Percentiles rank a stretch among this genome's conserved stretches.
phyloP scores from a whole-genome alignment of 768 basidiomycete genomes.

The Rhizopogon vinicolor region DNA sequence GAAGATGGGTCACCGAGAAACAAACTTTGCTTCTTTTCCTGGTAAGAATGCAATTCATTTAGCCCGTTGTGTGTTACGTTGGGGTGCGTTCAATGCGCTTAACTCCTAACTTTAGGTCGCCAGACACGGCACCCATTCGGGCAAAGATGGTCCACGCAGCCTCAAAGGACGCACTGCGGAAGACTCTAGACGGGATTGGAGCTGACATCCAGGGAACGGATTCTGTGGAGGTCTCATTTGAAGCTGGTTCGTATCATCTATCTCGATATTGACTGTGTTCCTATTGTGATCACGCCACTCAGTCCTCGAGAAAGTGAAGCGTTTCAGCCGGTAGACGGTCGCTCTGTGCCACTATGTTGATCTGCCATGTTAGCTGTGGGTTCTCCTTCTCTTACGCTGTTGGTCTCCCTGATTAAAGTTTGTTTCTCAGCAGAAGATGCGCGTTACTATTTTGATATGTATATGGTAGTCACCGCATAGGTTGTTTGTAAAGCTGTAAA shows the following conservation, averaged over 20 bases:
- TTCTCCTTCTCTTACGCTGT: background rate
- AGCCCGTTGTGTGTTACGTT: background rate
- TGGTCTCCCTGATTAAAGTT: background rate
- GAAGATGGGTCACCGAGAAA: constrained; percentile 69
- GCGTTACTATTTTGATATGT: background rate
- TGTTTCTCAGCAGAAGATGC: background rate
- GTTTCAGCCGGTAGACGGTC: background rate
- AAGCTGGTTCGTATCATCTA: constrained; percentile 48
- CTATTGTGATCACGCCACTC: background rate
- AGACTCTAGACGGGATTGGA: constrained; percentile 68
- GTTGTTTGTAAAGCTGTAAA: background rate
- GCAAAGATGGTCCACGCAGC: constrained; percentile 92
- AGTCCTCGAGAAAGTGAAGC: background rate
- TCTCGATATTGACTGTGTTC: background rate
- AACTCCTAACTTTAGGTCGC: constrained; percentile 54
- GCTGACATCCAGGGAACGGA: constrained; percentile 88
- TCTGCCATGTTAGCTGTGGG: background rate
- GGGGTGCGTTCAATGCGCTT: background rate
- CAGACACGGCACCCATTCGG: constrained; percentile 81
- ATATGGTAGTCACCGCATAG: background rate
- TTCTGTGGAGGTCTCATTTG: constrained; percentile 62
- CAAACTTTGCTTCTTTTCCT: constrained; percentile 81
- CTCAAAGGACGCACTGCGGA: constrained; percentile 77
- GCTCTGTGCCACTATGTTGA: background rate
- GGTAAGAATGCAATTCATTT: constrained; percentile 52